These are phyloP conservation scores for Rhizopogon roseolus DNA, from an alignment of 768 basidiomycete genomes.

Conservation along the genomic window DNA sequence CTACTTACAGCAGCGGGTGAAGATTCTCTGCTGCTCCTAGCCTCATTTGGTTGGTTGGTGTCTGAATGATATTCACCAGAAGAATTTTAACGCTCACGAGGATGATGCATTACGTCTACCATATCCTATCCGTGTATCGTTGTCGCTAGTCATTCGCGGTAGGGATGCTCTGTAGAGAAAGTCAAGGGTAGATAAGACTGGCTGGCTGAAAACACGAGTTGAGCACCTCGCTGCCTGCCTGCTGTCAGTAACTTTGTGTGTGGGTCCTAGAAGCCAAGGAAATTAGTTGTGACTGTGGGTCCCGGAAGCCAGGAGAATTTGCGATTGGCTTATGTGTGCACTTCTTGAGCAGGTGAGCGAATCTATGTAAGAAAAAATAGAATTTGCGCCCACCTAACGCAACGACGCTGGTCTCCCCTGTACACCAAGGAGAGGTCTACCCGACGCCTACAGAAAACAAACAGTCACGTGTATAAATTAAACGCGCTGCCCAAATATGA, in stretches of 20 bases:
- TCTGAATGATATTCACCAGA: neutral
- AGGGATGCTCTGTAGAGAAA: no score
- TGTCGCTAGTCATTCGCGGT: conserved; percentile 15
- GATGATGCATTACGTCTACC: conserved; percentile 35
- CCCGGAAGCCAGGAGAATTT: neutral
- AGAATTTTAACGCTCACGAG: conserved; percentile 23
- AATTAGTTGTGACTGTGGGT: neutral
- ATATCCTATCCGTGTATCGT: conserved; percentile 16
- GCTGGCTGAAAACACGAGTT: neutral
- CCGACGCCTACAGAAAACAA: no score
- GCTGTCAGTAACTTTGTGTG: neutral
- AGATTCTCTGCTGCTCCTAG: conserved; percentile 55
- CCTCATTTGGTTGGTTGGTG: conserved; percentile 9
- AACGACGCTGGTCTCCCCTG: no score
- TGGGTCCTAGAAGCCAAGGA: neutral
- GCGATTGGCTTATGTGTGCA: neutral
- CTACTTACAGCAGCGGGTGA: conserved; percentile 44
- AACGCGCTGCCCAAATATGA: no score
- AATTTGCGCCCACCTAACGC: no score
- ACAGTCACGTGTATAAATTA: no score
- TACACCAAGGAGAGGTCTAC: no score
- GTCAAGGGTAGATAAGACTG: neutral
- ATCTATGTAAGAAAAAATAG: neutral
- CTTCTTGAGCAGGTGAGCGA: neutral
- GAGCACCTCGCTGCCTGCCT: neutral